Evolutionary conservation across 1,139 yeast species (phyloP).

Genomic region (Debaryomyces udenii): DNA sequence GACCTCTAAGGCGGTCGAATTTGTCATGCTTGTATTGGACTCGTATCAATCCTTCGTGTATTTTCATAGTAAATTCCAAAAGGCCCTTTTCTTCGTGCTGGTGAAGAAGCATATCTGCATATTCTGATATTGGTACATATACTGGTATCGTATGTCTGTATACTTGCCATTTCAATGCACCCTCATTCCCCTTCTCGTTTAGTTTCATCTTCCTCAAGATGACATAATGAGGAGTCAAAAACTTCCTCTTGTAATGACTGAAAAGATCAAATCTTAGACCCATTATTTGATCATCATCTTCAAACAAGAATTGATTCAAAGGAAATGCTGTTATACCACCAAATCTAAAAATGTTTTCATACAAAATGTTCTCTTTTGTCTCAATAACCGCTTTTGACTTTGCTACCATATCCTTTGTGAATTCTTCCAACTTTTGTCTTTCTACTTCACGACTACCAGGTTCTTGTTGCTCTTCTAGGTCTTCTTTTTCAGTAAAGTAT

Average conservation of each 20-base stretch:
- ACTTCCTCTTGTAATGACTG: slow-evolving; percentile 23
- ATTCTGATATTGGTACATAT: slow-evolving; percentile 25
- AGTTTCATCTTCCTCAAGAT: slow-evolving; percentile 28
- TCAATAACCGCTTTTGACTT: slow-evolving; percentile 21
- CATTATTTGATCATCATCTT: slow-evolving; percentile 26
- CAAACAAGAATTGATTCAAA: slow-evolving; percentile 30
- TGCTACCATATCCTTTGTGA: slow-evolving; percentile 5
- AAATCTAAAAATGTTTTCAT: slow-evolving; percentile 41
- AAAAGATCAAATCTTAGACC: slow-evolving; percentile 44
- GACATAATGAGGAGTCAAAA: slow-evolving; percentile 40
- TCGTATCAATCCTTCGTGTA: slow-evolving; percentile 23
- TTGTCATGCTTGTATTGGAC: slow-evolving; percentile 38
- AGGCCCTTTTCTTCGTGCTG: slow-evolving; percentile 6
- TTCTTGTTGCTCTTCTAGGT: not conserved
- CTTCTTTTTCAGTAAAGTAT: slow-evolving; percentile 22
- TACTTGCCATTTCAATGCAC: slow-evolving; percentile 29
- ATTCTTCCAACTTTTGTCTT: slow-evolving; percentile 1
- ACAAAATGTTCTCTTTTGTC: slow-evolving; percentile 34
- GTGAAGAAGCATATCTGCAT: slow-evolving; percentile 10
- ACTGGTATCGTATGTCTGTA: slow-evolving; percentile 43
- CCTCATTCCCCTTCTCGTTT: slow-evolving; percentile 15
- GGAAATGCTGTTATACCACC: slow-evolving; percentile 49
- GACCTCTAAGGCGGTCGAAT: slow-evolving; percentile 21
- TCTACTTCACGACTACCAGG: not conserved
- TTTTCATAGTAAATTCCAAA: slow-evolving; percentile 18